Evolutionary conservation across 2,329 filamentous ascomycete genomes (phyloP), one percentile per base, ranked within the genome.

Genomic region (Aspergillus vadensis): DNA sequence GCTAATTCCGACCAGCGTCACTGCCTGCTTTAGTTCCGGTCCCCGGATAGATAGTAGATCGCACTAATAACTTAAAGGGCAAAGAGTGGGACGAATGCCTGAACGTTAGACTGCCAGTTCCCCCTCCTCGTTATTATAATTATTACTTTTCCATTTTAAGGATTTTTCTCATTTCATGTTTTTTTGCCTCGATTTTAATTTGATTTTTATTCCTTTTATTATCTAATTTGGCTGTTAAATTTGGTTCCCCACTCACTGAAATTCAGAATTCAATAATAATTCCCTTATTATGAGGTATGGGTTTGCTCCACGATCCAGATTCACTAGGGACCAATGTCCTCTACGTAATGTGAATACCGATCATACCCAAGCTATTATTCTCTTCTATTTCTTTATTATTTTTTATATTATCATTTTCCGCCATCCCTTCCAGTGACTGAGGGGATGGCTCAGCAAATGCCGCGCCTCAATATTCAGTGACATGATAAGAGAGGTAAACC

Each of bases 21-120:
- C 47, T 49, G 23, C 47, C 23, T 49, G 25, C 19, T 23, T 43
- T 44, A 43, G 38, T 54, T 12, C 38, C 36, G 41, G 17, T 30
- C 51, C 23, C n/a, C 23, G 36, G 23, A 25, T 43, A 54, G 36
- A 39, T 19, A 47, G 39, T 55, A 39, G 52, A 55, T 55, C 52
- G 52, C 44, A 55, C 52, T 55, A 55, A 47, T 47, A 15, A 30
- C 12, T 41, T 55, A 30, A 55, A 23, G n/a, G 39, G 19, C 39
- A 44, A 44, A 21, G 23, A 25, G 52, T 55, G 52, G 52, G 52
- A 30, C 52, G 27, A 55, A 39, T 47, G 52, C 38, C 52, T 21
- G 39, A 32, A 44, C 52, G 52, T 55, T 55, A 36, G 39, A 55
- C 52, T 55, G 52, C 47, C 52, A 55, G 38, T 49, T 8, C 4